phyloP scores from a whole-genome alignment of 257 asterid genomes.

The Cinchona pubescens region DNA sequence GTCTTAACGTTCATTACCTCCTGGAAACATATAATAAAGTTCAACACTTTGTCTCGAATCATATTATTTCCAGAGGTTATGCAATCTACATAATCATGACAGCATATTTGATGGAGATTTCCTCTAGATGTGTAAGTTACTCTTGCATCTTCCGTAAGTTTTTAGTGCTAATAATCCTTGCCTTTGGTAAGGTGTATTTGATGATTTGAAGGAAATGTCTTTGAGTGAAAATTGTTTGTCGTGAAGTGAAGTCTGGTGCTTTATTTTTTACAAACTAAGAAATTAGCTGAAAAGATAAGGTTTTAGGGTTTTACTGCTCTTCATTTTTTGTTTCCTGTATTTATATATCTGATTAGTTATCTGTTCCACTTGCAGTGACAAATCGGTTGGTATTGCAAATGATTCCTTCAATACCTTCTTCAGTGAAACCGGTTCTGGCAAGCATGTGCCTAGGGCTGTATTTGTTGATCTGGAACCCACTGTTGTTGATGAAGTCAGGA shows the following conservation, averaged over 20 bases:
- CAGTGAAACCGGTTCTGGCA: constrained; percentile 41
- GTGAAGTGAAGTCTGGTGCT: neutral
- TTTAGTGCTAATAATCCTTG: neutral
- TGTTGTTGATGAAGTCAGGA: constrained; percentile 40
- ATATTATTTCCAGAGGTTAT: too few relatives aligned
- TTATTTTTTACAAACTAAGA: neutral
- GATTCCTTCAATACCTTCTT: constrained; percentile 46
- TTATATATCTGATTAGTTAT: neutral
- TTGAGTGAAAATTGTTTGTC: neutral
- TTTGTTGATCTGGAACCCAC: constrained; percentile 43
- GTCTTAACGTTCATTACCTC: neutral
- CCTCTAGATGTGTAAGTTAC: too few relatives aligned
- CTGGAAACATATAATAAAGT: neutral
- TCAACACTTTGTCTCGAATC: neutral
- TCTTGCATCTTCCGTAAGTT: too few relatives aligned
- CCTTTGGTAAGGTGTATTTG: neutral
- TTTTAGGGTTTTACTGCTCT: neutral
- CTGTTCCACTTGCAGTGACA: constrained; percentile 30
- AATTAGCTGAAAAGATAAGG: neutral
- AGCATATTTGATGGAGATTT: too few relatives aligned
- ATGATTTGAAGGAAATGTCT: neutral
- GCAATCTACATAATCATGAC: too few relatives aligned
- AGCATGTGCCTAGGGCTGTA: constrained; percentile 40
- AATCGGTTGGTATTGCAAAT: constrained; percentile 32
- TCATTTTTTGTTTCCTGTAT: neutral